Percentiles rank a stretch among this genome's conserved stretches.
phyloP scores from a whole-genome alignment of 129 eudicot species.

The Chrysanthemum lavandulifolium region DNA sequence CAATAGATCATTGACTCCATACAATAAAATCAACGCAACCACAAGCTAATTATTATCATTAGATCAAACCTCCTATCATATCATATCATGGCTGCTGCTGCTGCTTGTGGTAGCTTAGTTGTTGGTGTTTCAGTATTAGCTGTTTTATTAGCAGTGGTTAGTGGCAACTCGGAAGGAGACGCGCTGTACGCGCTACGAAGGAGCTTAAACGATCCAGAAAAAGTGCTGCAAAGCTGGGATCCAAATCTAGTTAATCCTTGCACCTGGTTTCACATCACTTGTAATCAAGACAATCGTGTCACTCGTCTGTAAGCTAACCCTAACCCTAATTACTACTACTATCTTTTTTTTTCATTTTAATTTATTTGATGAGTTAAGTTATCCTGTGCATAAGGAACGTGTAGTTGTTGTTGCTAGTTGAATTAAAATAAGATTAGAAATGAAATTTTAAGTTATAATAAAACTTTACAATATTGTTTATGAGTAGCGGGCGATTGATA shows the following conservation, averaged over 20 bases:
- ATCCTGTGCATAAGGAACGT: no score
- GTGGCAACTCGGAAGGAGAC: conserved; percentile 77
- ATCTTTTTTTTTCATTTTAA: not conserved
- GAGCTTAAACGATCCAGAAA: conserved; percentile 81
- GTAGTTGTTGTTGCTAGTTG: no score
- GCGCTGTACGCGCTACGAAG: conserved; percentile 73
- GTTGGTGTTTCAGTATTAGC: conserved; percentile 9
- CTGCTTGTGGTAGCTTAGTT: not conserved
- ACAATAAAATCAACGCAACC: no score
- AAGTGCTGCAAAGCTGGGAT: conserved; percentile 95
- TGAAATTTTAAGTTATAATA: no score
- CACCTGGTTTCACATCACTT: conserved; percentile 92
- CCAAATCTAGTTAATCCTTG: conserved; percentile 86
- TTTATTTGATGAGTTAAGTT: no score
- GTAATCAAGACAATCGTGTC: conserved; percentile 72
- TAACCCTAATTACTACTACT: not conserved
- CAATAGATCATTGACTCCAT: no score
- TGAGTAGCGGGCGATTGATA: no score
- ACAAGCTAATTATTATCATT: no score
- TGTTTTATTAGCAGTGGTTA: conserved; percentile 18
- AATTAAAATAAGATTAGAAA: no score
- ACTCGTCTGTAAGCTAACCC: conserved; percentile 62
- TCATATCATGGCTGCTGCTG: conserved; percentile 2
- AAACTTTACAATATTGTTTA: no score
- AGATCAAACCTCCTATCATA: not conserved